phyloP scores from a whole-genome alignment of 352 stramenopile species.

The Phytophthora fragariaefolia region DNA sequence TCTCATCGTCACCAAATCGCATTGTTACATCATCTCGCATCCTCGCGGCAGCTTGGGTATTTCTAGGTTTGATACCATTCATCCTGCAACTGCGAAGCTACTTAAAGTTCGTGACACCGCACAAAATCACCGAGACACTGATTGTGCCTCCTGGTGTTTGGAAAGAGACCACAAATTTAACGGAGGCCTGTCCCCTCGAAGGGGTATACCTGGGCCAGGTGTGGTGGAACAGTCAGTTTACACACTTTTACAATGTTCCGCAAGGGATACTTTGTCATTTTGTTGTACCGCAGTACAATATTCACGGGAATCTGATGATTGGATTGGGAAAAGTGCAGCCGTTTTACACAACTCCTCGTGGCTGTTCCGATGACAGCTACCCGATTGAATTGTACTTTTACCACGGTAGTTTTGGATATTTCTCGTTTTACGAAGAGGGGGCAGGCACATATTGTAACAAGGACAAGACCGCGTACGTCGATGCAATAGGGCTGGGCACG shows the following conservation, averaged over 20 bases:
- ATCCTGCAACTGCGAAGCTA: conserved; percentile 15
- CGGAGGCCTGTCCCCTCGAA: conserved; percentile 10
- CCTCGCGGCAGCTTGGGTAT: conserved; percentile 2
- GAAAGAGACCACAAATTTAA: conserved; percentile 20
- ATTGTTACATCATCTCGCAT: conserved; percentile 5
- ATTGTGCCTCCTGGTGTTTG: conserved; percentile 5
- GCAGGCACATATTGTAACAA: conserved; percentile 24
- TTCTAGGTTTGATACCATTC: conserved; percentile 1
- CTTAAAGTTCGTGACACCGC: conserved; percentile 22
- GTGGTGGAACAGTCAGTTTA: conserved; percentile 31
- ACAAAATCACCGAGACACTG: conserved; percentile 23
- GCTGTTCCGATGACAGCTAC: not conserved
- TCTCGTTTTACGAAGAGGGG: conserved; percentile 14
- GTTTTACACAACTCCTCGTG: not conserved
- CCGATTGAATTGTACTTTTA: conserved; percentile 21
- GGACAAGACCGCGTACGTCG: conserved; percentile 15
- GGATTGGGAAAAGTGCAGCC: not conserved
- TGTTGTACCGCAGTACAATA: conserved; percentile 34
- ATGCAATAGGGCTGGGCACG: conserved; percentile 9
- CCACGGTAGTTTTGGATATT: conserved; percentile 24
- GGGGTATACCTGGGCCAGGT: conserved; percentile 20
- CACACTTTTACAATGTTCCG: conserved; percentile 11
- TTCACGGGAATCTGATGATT: conserved; percentile 20
- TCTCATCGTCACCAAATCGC: too few species aligned
- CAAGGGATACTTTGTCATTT: conserved; percentile 26